Conservation (phyloP, 192 early-diverging fungal species). For the Anaeromyces robustus region DNA sequence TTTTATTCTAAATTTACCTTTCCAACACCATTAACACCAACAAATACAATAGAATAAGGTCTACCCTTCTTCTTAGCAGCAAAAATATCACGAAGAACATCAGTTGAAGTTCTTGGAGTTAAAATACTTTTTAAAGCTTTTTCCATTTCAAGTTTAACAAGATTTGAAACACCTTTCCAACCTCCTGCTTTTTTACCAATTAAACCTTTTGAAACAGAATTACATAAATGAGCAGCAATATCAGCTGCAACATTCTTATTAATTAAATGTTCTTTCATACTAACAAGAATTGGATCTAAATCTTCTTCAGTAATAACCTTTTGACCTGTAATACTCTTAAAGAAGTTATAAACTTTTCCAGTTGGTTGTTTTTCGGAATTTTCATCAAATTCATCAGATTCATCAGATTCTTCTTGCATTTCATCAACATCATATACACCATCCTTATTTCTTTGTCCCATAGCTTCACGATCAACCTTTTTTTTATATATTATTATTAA, state of each 20-base stretch:
- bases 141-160: conserved; percentile 70
- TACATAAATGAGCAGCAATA: conserved; percentile 68
- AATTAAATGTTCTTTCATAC: conserved; percentile 83
- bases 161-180: conserved; percentile 37
- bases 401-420: conserved; percentile 35
- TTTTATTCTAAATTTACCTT: conserved; percentile 12
- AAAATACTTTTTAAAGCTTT: conserved; percentile 68
- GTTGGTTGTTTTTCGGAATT: conserved; percentile 10
- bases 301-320: conserved; percentile 49
- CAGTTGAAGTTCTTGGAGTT: conserved; percentile 74
- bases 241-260: conserved; percentile 87
- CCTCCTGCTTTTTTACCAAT: conserved; percentile 53
- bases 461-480: not conserved
- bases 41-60: conserved; percentile 82
- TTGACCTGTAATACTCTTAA: conserved; percentile 52
- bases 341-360: conserved; percentile 45
- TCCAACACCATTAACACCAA: conserved; percentile 91
- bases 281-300: conserved; percentile 63
- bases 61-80: conserved; percentile 43
- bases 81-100: conserved; percentile 78
- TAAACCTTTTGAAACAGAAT: conserved; percentile 53
- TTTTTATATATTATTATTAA: not conserved
- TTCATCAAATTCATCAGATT: conserved; percentile 24
- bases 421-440: conserved; percentile 24
- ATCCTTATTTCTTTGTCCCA: conserved; percentile 3